Base-by-base conservation (phyloP, 2,329 filamentous ascomycete species). In the Talaromyces albobiverticillius region DNA sequence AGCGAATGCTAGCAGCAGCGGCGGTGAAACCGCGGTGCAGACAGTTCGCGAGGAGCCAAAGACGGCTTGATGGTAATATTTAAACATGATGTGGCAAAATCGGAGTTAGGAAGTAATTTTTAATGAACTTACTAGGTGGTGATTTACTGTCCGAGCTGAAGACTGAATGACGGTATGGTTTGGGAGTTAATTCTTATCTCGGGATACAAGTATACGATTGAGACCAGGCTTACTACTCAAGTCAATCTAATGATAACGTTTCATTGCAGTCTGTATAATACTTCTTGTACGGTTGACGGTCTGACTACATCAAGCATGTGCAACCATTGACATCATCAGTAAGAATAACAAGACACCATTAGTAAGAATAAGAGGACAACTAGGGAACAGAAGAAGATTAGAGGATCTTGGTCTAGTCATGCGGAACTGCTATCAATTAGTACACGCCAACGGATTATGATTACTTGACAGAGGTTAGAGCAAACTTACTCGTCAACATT, bases 371-470 rank as follows among this genome's bases (percentile, higher is more conserved):
- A 11, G 14, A 46, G 48, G 41, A 53, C 7, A 13, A 48, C 26
- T n/a, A 53, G 5, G 13, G 36, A 48, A 18, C 43, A 53, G 7
- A 41, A 8, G 25, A 47, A 29, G 50, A 52, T 46, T 52, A 52
- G 18, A 10, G 32, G 29, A 20, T 52, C 42, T 22, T 52, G 40
- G 10, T 48, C 51, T 25, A 53, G 45, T 48, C 43, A 53, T 25
- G 31, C 20, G 29, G n/a, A 4, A 23, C 43, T 41, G n/a, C 29
- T 22, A 32, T 18, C 32, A 40, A 22, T 53, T 25, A 53, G 43
- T 20, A 40, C 34, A 38, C n/a, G 14, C 18, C 36, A 22, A 22
- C 36, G 5, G 36, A 40, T 16, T n/a, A 22, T 22, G 18, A 29
- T 5, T 6, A 29, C 26, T 29, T 29, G n/a, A 34, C 18, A 22